These are phyloP conservation scores for Elongisporangium senticosum DNA, from an alignment of 352 stramenopile species.

Conservation along the genomic window DNA sequence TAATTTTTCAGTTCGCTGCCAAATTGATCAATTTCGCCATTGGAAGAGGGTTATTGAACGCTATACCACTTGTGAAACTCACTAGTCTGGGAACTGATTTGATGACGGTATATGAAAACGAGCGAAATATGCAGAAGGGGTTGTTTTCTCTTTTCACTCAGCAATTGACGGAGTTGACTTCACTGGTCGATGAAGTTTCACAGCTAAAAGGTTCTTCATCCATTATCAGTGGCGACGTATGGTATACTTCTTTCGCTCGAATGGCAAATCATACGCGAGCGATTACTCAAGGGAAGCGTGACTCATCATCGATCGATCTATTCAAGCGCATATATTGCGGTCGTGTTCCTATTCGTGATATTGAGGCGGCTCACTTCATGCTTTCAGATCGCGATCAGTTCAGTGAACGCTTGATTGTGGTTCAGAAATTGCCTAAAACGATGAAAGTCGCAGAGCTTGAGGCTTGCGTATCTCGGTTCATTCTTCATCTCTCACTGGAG, in stretches of 20 bases:
- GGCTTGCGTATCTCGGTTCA: constrained; percentile 40
- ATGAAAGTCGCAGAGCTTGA: constrained; percentile 31
- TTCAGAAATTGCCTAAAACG: constrained; percentile 69
- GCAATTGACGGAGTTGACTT: constrained; percentile 56
- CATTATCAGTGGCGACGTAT: constrained; percentile 30
- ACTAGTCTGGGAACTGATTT: constrained; percentile 45
- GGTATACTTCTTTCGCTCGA: constrained; percentile 56
- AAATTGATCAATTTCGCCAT: constrained; percentile 71
- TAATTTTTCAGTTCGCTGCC: constrained; percentile 43
- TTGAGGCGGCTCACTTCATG: constrained; percentile 28
- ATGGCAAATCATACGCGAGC: constrained; percentile 59
- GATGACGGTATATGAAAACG: constrained; percentile 57
- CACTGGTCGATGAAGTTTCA: constrained; percentile 56
- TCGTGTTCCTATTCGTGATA: constrained; percentile 50
- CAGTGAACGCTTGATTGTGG: constrained; percentile 42
- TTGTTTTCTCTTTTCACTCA: constrained; percentile 65
- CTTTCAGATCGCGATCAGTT: constrained; percentile 34
- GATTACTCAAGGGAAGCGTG: constrained; percentile 32
- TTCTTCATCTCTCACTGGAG: constrained; percentile 60
- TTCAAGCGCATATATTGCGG: constrained; percentile 53
- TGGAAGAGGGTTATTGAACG: constrained; percentile 36
- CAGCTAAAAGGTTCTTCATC: constrained; percentile 43
- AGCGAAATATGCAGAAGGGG: constrained; percentile 51
- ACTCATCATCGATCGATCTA: constrained; percentile 23
- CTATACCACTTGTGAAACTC: constrained; percentile 55